Conservation (phyloP, 1,284 basidiomycete genomes). For the Testicularia cyperi region DNA sequence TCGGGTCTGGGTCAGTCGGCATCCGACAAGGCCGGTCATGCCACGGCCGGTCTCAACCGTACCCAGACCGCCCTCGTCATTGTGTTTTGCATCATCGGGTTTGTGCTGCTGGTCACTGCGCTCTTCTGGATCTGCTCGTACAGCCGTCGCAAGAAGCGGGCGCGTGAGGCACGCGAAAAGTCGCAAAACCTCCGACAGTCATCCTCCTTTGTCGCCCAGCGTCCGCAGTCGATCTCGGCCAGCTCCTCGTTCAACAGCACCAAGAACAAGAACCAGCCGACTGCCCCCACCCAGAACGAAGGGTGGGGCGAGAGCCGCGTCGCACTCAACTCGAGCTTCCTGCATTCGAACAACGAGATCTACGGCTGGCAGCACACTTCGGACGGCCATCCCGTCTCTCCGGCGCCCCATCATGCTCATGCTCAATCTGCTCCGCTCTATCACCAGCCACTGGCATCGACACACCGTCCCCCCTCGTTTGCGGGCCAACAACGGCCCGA, state of each 20-base stretch:
- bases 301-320: conserved; percentile 25
- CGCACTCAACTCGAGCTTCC: conserved; percentile 28
- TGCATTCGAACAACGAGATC: conserved; percentile 10
- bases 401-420: too few relatives aligned
- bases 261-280: background rate
- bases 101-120: conserved; percentile 7
- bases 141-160: conserved; percentile 18
- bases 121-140: conserved; percentile 28
- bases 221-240: too few relatives aligned
- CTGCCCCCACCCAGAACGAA: conserved; percentile 1
- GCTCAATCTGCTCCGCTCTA: too few relatives aligned
- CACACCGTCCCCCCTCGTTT: too few relatives aligned
- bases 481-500: too few relatives aligned
- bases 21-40: conserved; percentile 8
- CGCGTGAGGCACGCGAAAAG: conserved; percentile 12
- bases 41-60: conserved; percentile 12
- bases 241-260: background rate
- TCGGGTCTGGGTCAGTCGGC: conserved; percentile 13
- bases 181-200: conserved; percentile 2
- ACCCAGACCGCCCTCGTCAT: conserved; percentile 11
- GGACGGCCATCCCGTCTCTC: too few relatives aligned
- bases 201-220: conserved; percentile 3
- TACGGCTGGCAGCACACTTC: conserved; percentile 13
- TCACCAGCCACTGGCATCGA: too few relatives aligned
- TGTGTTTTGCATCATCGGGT: conserved; percentile 11